Evolutionary conservation across 139 green algal genomes (phyloP).

Genomic region (Dunaliella primolecta): DNA sequence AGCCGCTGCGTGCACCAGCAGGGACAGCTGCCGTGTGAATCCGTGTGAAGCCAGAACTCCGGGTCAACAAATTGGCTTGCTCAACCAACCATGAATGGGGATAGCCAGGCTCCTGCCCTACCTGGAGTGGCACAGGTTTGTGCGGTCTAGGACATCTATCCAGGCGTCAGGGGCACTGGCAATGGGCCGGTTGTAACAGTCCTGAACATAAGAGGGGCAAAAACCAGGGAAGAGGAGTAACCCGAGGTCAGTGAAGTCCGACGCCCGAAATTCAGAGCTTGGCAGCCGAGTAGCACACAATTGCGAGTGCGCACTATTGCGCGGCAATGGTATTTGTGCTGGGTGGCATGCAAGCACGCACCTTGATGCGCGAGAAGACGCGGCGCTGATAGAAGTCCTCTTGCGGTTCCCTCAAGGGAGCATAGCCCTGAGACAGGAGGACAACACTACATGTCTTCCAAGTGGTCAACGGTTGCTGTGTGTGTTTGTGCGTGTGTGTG

Average conservation of each 20-base stretch:
- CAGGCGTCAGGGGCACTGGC: constrained; percentile 79
- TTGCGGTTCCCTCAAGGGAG: constrained; percentile 78
- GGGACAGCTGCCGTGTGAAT: too few species aligned
- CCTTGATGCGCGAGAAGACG: constrained; percentile 87
- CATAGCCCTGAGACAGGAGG: constrained; percentile 70
- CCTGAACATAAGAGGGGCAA: constrained; percentile 45
- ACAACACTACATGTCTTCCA: too few species aligned
- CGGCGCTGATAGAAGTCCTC: constrained; percentile 96
- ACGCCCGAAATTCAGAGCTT: too few species aligned
- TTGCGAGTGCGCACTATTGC: too few species aligned
- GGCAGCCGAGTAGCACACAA: too few species aligned
- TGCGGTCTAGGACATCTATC: constrained; percentile 89
- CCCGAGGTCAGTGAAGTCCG: background rate
- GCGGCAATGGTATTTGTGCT: too few species aligned
- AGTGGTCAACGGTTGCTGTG: constrained; percentile 1
- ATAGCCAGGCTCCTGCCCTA: too few species aligned
- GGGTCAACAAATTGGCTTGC: too few species aligned
- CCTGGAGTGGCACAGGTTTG: constrained; percentile 34
- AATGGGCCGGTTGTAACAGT: constrained; percentile 96
- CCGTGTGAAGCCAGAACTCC: too few species aligned
- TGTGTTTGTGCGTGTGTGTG: too few species aligned
- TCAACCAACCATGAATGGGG: too few species aligned
- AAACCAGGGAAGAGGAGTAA: background rate
- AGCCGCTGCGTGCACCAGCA: background rate
- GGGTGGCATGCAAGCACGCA: constrained; percentile 29